A percentile compares a stretch with the other conserved stretches of the same genome.
These are phyloP conservation scores for Aspergillus campestris DNA, from an alignment of 495 filamentous ascomycete species.

Conservation along the genomic window DNA sequence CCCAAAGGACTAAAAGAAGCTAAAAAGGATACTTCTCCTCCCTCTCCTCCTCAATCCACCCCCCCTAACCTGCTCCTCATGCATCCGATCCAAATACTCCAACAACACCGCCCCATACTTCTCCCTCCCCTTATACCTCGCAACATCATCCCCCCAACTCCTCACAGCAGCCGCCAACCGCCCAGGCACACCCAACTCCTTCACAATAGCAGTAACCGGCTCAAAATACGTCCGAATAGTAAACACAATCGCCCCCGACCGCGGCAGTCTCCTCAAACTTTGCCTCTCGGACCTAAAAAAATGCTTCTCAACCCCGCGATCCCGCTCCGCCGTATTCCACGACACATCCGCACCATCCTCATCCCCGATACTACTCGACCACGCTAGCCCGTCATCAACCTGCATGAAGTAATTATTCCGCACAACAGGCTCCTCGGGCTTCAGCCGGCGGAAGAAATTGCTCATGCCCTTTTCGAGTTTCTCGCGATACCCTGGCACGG, in stretches of 20 bases:
- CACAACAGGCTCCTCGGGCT: constrained; percentile 55
- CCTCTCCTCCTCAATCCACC: constrained; percentile 55
- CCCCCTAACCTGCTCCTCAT: constrained; percentile 61
- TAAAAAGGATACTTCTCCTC: constrained; percentile 45
- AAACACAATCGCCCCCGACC: constrained; percentile 68
- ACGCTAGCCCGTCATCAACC: constrained; percentile 62
- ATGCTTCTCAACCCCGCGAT: constrained; percentile 65
- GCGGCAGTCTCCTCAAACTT: constrained; percentile 62
- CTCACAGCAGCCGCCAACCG: constrained; percentile 63
- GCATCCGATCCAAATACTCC: constrained; percentile 74
- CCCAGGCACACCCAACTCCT: constrained; percentile 65
- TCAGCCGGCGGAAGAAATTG: constrained; percentile 64
- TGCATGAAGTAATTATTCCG: constrained; percentile 74
- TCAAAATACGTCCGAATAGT: constrained; percentile 76
- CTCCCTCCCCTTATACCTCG: constrained; percentile 75
- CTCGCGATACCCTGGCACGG: constrained; percentile 68
- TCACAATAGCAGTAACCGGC: constrained; percentile 53
- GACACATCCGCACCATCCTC: constrained; percentile 59
- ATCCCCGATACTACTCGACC: constrained; percentile 65
- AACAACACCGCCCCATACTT: constrained; percentile 70
- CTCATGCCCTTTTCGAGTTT: constrained; percentile 79
- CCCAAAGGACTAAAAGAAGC: neutral
- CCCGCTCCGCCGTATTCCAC: constrained; percentile 73
- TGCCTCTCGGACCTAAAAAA: constrained; percentile 77
- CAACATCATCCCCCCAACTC: constrained; percentile 84